phyloP scores from a whole-genome alignment of 306 rosid species.

The Lablab purpureus region DNA sequence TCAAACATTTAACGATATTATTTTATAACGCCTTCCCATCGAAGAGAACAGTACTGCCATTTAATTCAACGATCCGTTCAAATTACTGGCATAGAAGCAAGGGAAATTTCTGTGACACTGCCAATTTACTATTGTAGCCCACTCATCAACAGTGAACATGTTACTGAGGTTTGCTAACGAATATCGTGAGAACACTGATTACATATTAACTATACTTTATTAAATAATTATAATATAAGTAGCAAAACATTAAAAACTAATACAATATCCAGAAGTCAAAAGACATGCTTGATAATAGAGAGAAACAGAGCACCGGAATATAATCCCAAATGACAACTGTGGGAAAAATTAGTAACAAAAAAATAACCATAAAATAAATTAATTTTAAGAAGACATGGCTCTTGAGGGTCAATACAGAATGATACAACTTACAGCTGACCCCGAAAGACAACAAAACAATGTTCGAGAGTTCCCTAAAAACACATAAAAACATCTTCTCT shows the following conservation, averaged over 20 bases:
- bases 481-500: constrained; percentile 34
- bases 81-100: too few species aligned
- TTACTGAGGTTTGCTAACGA: too few species aligned
- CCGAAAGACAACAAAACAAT: constrained; percentile 43
- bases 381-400: constrained; percentile 47
- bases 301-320: background rate
- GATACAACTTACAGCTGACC: constrained; percentile 58
- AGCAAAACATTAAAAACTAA: background rate
- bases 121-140: too few species aligned
- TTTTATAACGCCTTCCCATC: too few species aligned
- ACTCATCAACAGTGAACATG: too few species aligned
- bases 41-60: too few species aligned
- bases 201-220: background rate
- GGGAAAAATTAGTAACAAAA: background rate
- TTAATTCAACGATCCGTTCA: too few species aligned
- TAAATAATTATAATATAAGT: background rate
- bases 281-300: background rate
- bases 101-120: too few species aligned
- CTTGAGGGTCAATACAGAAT: constrained; percentile 47
- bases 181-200: background rate
- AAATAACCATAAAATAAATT: constrained; percentile 43
- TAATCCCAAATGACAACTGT: background rate
- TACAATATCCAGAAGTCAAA: background rate
- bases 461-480: constrained; percentile 45
- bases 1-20: too few species aligned